Evolutionary conservation across 139 green algal genomes (phyloP).

Genomic region (Diplosphaera chodatii): DNA sequence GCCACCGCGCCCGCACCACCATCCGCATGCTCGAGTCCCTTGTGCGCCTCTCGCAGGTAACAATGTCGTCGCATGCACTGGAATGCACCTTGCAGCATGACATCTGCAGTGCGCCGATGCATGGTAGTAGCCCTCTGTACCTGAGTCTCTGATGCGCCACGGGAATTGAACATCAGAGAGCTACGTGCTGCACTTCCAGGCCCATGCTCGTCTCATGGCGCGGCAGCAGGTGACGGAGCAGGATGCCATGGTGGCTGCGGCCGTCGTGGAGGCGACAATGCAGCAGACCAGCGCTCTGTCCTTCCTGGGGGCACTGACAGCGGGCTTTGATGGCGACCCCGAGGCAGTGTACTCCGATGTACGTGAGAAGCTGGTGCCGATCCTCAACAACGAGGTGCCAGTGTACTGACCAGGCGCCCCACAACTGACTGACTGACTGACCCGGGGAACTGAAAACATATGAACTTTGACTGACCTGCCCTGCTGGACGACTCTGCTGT

Average conservation of each 20-base stretch:
- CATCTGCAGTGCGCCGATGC: no score
- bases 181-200: no score
- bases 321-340: constrained; percentile 22
- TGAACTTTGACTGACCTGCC: no score
- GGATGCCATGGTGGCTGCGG: constrained; percentile 59
- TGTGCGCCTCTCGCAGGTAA: constrained; percentile 70
- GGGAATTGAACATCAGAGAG: no score
- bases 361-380: background rate
- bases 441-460: no score
- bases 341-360: constrained; percentile 12
- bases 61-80: no score
- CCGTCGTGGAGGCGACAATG: constrained; percentile 37
- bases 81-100: background rate
- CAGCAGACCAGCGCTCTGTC: background rate
- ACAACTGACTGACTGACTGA: no score
- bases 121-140: no score
- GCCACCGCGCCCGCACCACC: constrained; percentile 44
- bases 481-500: no score
- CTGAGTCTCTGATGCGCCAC: no score
- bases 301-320: constrained; percentile 3
- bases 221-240: constrained; percentile 33
- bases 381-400: background rate
- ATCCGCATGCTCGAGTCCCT: constrained; percentile 84
- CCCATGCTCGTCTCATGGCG: constrained; percentile 73
- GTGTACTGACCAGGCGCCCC: no score